phyloP scores from a whole-genome alignment of 495 filamentous ascomycete genomes.

The Mycothermus thermophilus region DNA sequence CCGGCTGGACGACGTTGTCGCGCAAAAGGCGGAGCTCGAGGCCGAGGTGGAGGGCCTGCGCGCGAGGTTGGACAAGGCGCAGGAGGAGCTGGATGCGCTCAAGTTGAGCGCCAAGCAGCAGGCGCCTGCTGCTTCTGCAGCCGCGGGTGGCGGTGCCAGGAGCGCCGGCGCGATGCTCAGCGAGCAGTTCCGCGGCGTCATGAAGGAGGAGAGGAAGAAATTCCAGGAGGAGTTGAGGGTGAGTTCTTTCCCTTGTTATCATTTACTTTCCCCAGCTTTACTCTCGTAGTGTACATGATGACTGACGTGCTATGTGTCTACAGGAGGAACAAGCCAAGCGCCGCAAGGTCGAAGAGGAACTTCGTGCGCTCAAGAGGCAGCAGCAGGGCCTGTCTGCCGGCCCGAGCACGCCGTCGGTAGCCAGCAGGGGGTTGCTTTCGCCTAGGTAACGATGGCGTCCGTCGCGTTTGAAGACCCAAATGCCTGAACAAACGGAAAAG shows the following conservation, averaged over 20 bases:
- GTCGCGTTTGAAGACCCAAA: no score
- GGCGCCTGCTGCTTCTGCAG: slow-evolving; percentile 1
- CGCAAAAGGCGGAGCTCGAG: slow-evolving; percentile 21
- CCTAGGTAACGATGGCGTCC: no score
- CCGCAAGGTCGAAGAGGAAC: slow-evolving; percentile 34
- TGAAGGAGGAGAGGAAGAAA: slow-evolving; percentile 39
- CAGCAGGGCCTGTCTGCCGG: no score
- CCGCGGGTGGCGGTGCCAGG: slow-evolving; percentile 1
- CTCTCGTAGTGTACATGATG: no score
- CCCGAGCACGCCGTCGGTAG: no score
- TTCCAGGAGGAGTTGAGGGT: slow-evolving; percentile 38
- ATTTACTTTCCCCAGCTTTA: no score
- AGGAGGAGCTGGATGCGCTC: slow-evolving; percentile 34
- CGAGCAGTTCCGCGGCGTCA: slow-evolving; percentile 27
- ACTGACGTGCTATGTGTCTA: no score
- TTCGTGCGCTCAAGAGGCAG: slow-evolving; percentile 22
- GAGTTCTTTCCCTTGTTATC: slow-evolving; percentile 10
- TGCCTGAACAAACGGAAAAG: no score
- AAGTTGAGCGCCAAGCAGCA: slow-evolving; percentile 22
- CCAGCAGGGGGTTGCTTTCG: no score
- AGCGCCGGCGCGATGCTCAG: slow-evolving; percentile 24
- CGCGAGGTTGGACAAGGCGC: slow-evolving; percentile 22
- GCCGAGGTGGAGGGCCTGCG: slow-evolving; percentile 21
- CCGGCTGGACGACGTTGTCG: slow-evolving; percentile 27
- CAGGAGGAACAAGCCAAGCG: slow-evolving; percentile 36